Percentiles rank a stretch among this genome's conserved stretches.
Conservation (phyloP, 2,329 filamentous ascomycete species). For the Aurifilum marmelostoma region DNA sequence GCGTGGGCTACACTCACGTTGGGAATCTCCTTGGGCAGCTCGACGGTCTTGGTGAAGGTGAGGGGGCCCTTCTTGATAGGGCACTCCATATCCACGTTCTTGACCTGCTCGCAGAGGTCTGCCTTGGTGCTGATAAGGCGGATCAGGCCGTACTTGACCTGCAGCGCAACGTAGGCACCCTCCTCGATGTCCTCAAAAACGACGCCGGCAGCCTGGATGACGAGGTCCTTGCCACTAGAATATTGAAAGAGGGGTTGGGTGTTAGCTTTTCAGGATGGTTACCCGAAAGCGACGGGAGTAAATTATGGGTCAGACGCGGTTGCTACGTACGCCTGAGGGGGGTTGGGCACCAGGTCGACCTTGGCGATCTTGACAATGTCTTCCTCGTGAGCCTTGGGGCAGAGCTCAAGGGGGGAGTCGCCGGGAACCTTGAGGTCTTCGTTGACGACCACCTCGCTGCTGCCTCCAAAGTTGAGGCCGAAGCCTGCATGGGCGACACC, state of each 20-base stretch:
- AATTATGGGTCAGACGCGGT: slow-evolving; percentile 10
- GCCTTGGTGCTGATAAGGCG: slow-evolving; percentile 79
- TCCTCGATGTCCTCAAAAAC: slow-evolving; percentile 72
- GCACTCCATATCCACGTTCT: slow-evolving; percentile 86
- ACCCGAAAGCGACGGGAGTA: background rate
- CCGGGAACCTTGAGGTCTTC: slow-evolving; percentile 72
- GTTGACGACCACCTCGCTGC: slow-evolving; percentile 51
- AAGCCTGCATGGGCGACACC: slow-evolving; percentile 49
- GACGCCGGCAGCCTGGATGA: slow-evolving; percentile 78
- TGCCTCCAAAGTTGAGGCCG: slow-evolving; percentile 48
- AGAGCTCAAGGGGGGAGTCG: slow-evolving; percentile 83
- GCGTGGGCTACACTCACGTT: slow-evolving; percentile 64
- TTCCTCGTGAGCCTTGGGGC: slow-evolving; percentile 63
- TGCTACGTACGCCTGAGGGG: slow-evolving; percentile 75
- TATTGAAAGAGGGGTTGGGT: background rate
- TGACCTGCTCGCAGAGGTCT: slow-evolving; percentile 87
- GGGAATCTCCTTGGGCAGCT: slow-evolving; percentile 84
- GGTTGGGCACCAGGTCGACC: slow-evolving; percentile 84
- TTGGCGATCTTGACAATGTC: slow-evolving; percentile 77
- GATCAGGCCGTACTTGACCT: slow-evolving; percentile 94
- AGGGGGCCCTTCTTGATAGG: slow-evolving; percentile 81
- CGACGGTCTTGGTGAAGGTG: slow-evolving; percentile 76
- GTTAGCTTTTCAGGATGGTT: slow-evolving; percentile 14
- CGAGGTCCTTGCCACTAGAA: slow-evolving; percentile 74
- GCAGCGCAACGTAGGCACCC: slow-evolving; percentile 79